These are phyloP conservation scores for Sporothrix brunneoviolacea DNA, from an alignment of 2,329 filamentous ascomycete species.

Conservation along the genomic window DNA sequence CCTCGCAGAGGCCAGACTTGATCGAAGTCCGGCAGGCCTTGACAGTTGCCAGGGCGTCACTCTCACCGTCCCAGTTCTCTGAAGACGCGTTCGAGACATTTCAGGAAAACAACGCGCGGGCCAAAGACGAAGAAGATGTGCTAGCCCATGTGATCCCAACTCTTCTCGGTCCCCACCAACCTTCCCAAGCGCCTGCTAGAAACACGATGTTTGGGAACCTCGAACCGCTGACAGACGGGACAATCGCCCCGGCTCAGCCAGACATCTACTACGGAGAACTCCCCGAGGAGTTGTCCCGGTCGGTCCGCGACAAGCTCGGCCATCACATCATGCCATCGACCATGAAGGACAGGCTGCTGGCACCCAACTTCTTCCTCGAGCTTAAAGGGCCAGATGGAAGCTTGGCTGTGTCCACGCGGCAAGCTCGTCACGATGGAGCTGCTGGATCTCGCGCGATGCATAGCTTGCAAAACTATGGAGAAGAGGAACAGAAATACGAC, in stretches of 20 bases:
- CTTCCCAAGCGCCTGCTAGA: slow-evolving; percentile 21
- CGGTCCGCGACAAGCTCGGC: slow-evolving; percentile 22
- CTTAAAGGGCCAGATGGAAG: slow-evolving; percentile 31
- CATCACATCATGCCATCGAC: slow-evolving; percentile 29
- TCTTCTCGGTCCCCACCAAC: slow-evolving; percentile 22
- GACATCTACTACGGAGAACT: slow-evolving; percentile 28
- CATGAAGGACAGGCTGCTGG: slow-evolving; percentile 24
- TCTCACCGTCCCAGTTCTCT: slow-evolving; percentile 30
- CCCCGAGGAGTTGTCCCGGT: slow-evolving; percentile 21
- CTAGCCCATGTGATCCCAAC: slow-evolving; percentile 27
- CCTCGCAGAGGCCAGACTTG: slow-evolving; percentile 27
- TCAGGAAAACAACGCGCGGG: slow-evolving; percentile 21
- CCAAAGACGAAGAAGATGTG: slow-evolving; percentile 30
- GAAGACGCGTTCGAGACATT: slow-evolving; percentile 26
- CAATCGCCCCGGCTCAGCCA: slow-evolving; percentile 24
- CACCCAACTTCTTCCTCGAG: slow-evolving; percentile 37
- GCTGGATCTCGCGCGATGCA: slow-evolving; percentile 32
- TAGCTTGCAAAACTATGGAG: slow-evolving; percentile 29
- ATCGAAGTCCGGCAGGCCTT: slow-evolving; percentile 25
- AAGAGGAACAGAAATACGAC: slow-evolving; percentile 29
- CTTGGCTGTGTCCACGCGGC: slow-evolving; percentile 25
- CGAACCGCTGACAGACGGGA: slow-evolving; percentile 28
- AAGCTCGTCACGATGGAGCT: slow-evolving; percentile 33
- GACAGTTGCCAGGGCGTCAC: slow-evolving; percentile 24
- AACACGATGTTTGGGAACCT: slow-evolving; percentile 31